Evolutionary conservation across 1,284 basidiomycete genomes (phyloP).

Genomic region (Ganoderma sinense): DNA sequence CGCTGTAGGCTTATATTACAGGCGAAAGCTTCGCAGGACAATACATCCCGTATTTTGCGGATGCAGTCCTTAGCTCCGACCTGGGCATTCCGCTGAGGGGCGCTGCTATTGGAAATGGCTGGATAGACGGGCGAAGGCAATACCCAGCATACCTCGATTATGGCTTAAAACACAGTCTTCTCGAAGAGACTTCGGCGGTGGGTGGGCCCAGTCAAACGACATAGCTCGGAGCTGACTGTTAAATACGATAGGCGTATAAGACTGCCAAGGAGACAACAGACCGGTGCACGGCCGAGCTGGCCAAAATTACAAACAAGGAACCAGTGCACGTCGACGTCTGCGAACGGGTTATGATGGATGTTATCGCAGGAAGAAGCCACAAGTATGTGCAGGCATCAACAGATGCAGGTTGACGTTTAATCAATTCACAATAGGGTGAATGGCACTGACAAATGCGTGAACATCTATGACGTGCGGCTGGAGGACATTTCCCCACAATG

Average conservation of each 20-base stretch:
- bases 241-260: slow-evolving; percentile 60
- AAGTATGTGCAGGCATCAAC: slow-evolving; percentile 56
- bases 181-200: slow-evolving; percentile 79
- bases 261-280: slow-evolving; percentile 70
- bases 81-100: slow-evolving; percentile 74
- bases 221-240: not conserved
- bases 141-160: slow-evolving; percentile 94
- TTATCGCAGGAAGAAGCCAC: slow-evolving; percentile 70
- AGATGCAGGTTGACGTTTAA: not conserved
- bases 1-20: slow-evolving; percentile 83
- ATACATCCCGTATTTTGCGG: slow-evolving; percentile 96
- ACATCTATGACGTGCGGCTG: slow-evolving; percentile 94
- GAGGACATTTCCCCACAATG: slow-evolving; percentile 89
- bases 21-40: slow-evolving; percentile 99
- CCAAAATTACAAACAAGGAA: slow-evolving; percentile 53
- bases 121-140: slow-evolving; percentile 92
- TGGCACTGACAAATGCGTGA: slow-evolving; percentile 83
- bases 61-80: slow-evolving; percentile 77
- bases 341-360: slow-evolving; percentile 67
- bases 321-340: slow-evolving; percentile 76
- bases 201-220: slow-evolving; percentile 26
- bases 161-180: slow-evolving; percentile 80
- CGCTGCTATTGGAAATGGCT: slow-evolving; percentile 95
- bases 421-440: slow-evolving; percentile 59
- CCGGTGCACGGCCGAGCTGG: slow-evolving; percentile 65